Conservation (phyloP, 495 filamentous ascomycete genomes). For the Cercophora samala region DNA sequence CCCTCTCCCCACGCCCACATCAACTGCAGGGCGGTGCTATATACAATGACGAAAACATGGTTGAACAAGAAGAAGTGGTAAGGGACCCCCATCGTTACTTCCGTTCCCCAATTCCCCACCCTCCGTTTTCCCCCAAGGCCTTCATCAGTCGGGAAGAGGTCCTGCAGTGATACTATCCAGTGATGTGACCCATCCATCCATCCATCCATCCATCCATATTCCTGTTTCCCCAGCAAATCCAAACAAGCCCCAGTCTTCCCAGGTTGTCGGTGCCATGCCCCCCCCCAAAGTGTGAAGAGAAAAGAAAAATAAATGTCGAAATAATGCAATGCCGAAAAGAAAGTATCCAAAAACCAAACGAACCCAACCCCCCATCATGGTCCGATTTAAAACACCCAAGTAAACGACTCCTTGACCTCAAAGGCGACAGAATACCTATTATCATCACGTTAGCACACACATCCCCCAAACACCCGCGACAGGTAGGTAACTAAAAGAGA, state of each 20-base stretch:
- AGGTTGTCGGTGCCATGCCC: background rate
- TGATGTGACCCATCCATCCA: background rate
- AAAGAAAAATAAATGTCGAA: background rate
- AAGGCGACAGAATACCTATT: slow-evolving; percentile 48
- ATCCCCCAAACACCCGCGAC: too few species aligned
- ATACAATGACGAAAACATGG: background rate
- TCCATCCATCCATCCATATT: background rate
- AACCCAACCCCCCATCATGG: too few species aligned
- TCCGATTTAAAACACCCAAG: slow-evolving; percentile 53
- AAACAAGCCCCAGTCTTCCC: background rate
- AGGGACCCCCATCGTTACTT: background rate
- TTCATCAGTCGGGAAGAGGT: background rate
- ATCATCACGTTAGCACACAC: slow-evolving; percentile 17
- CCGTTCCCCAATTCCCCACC: background rate
- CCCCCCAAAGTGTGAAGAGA: background rate
- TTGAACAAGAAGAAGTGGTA: background rate
- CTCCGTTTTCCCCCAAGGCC: background rate
- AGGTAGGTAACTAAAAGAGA: too few species aligned
- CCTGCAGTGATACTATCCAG: background rate
- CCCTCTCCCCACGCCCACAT: background rate
- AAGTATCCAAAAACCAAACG: background rate
- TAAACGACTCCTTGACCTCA: slow-evolving; percentile 57
- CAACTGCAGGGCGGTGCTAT: background rate
- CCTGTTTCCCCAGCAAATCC: background rate
- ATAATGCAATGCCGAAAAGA: too few species aligned